Percentiles rank a stretch among this genome's conserved stretches.
These are phyloP conservation scores for Sphaerulina vaccinii DNA, from an alignment of 2,329 filamentous ascomycete species.

Conservation along the genomic window DNA sequence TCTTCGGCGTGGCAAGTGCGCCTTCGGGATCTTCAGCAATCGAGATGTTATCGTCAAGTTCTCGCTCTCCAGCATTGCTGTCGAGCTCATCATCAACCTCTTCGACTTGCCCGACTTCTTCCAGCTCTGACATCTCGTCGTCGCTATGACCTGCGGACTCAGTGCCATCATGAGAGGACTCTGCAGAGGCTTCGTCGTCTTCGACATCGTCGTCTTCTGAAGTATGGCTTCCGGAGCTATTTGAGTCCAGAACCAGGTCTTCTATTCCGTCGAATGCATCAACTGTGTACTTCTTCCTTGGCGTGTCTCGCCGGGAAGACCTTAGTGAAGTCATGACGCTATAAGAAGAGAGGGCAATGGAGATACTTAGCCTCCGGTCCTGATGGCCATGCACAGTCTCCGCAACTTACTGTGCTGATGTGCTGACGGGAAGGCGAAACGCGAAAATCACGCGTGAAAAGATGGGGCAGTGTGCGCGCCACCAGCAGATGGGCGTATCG, in stretches of 20 bases:
- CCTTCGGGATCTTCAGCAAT: constrained; percentile 23
- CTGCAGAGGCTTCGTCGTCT: constrained; percentile 16
- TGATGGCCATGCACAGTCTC: not conserved
- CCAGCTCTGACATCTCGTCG: constrained; percentile 37
- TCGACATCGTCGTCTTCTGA: constrained; percentile 20
- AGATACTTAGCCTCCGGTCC: constrained; percentile 14
- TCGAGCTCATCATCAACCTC: constrained; percentile 33
- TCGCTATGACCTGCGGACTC: constrained; percentile 28
- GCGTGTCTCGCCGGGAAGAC: constrained; percentile 24
- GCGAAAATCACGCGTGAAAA: constrained; percentile 11
- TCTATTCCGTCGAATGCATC: constrained; percentile 39
- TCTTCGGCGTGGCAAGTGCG: not conserved
- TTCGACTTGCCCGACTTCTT: constrained; percentile 27
- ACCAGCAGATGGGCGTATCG: no score
- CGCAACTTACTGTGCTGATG: constrained; percentile 7
- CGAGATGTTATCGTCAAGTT: constrained; percentile 35
- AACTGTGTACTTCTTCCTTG: constrained; percentile 35
- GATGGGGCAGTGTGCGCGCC: no score
- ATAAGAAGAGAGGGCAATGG: not conserved
- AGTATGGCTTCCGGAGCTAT: not conserved
- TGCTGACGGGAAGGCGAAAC: not conserved
- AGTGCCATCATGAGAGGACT: constrained; percentile 39
- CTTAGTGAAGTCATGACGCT: constrained; percentile 23
- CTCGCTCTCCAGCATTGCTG: constrained; percentile 40
- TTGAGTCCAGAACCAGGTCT: constrained; percentile 24